A percentile compares a stretch with the other conserved stretches of the same genome.
phyloP scores from a whole-genome alignment of 352 stramenopile genomes.

The Phytophthora tentaculata region DNA sequence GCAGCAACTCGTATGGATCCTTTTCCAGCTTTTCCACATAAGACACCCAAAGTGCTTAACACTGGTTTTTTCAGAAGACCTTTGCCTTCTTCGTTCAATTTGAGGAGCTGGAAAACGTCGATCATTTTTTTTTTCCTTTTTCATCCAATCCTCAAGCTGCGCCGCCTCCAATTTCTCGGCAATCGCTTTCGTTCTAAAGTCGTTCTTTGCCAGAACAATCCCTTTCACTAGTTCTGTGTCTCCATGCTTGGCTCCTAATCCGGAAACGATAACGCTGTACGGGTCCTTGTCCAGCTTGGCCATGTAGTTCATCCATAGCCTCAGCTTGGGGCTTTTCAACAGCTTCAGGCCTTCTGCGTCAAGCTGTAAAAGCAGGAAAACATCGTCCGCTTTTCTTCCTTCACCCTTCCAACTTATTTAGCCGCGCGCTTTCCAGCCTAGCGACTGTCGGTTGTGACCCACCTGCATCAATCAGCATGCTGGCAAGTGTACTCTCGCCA shows the following conservation, averaged over 20 bases:
- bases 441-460: neutral
- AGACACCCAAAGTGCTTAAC: neutral
- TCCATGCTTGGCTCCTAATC: neutral
- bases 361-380: conserved; percentile 5
- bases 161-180: conserved; percentile 2
- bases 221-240: conserved; percentile 1
- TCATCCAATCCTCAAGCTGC: neutral
- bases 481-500: neutral
- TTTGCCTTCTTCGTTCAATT: conserved; percentile 3
- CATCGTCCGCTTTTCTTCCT: neutral
- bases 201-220: neutral
- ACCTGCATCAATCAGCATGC: neutral
- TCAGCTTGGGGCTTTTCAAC: conserved; percentile 1
- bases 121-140: neutral
- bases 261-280: neutral
- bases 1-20: neutral
- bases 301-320: neutral
- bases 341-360: conserved; percentile 3
- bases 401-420: neutral
- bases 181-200: neutral
- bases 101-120: conserved; percentile 9
- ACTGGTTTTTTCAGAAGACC: conserved; percentile 7
- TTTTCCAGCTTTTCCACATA: neutral
- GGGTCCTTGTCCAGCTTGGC: neutral
- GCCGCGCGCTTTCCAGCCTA: neutral